Evolutionary conservation across 352 stramenopile species (phyloP), one percentile per base, ranked within the genome.

Genomic region (Phytophthora cajani): DNA sequence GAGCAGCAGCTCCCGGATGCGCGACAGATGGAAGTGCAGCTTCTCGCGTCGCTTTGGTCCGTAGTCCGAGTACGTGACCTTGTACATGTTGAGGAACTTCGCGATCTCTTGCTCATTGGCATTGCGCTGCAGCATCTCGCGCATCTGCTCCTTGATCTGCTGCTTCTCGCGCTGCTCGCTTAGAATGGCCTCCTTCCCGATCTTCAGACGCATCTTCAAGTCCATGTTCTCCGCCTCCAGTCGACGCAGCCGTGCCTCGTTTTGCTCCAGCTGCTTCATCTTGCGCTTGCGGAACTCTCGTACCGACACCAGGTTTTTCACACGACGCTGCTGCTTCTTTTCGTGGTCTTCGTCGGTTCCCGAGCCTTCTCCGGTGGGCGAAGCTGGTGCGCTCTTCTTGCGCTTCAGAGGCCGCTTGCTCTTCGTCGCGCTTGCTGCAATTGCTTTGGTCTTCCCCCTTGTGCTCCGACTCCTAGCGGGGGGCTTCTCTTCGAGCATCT

Each of bases 31-130:
- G 77, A 91, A 94, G 46, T 84, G 77, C 53, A 94, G 69, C 61
- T 90, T 91, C 52, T 92, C 86, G 2, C 79, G 79, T 58, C 86
- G 79, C 66, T 91, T 91, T 4, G 83, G 84, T 4, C 86, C 86
- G 59, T 92, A 94, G 69, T 94, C 86, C 53, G 84, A 90, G 76
- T 94, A 92, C 49, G 83, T 92, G 54, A 90, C 74, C 72, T 91
- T 90, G 77, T 94, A 94, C 82, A 91, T 88, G 62, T 94, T 88
- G 30, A 94, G 75, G 60, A 92, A 94, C 55, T 80, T 80, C 57
- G 84, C 86, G 57, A 94, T 85, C 67, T 92, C 86, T 38, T 88
- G 80, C 63, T 92, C 84, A 33, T 81, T 82, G 3, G 86, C 86
- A 64, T 84, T 82, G 9, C 79, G 83, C 72, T 89, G 75, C 25